phyloP scores from a whole-genome alignment of 768 basidiomycete genomes.

The Boletus huronensis region DNA sequence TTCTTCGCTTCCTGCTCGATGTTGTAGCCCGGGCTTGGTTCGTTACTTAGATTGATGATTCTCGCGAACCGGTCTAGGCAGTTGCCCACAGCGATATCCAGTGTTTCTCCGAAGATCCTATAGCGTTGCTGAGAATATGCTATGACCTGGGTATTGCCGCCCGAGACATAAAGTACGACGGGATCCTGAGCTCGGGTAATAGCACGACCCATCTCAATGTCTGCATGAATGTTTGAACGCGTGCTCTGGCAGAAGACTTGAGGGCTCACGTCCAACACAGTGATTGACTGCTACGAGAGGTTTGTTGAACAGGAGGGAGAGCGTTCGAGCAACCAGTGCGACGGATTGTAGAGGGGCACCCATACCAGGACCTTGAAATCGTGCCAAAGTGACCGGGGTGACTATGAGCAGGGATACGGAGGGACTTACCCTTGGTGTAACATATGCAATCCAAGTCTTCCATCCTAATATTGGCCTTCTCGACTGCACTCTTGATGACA shows the following conservation, averaged over 20 bases:
- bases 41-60: constrained; percentile 91
- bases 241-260: neutral
- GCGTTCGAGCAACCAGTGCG: constrained; percentile 86
- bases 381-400: neutral
- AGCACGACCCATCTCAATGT: constrained; percentile 97
- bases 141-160: constrained; percentile 98
- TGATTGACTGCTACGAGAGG: constrained; percentile 98
- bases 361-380: constrained; percentile 89
- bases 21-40: constrained; percentile 94
- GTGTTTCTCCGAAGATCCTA: constrained; percentile 96
- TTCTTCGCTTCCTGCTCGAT: constrained; percentile 95
- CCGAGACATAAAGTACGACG: constrained; percentile 96
- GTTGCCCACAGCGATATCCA: constrained; percentile 99
- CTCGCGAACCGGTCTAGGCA: constrained; percentile 96
- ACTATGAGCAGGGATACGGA: neutral
- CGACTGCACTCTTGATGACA: constrained; percentile 75
- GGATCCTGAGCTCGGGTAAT: constrained; percentile 95
- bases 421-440: constrained; percentile 81
- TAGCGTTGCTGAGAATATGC: constrained; percentile 98
- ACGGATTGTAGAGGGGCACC: constrained; percentile 95
- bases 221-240: constrained; percentile 38
- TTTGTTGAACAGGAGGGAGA: constrained; percentile 83
- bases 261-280: constrained; percentile 86
- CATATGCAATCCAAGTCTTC: constrained; percentile 91
- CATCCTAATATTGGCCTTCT: constrained; percentile 63